phyloP scores from a whole-genome alignment of 164 flowering plant species.

The Tetrastigma voinierianum region DNA sequence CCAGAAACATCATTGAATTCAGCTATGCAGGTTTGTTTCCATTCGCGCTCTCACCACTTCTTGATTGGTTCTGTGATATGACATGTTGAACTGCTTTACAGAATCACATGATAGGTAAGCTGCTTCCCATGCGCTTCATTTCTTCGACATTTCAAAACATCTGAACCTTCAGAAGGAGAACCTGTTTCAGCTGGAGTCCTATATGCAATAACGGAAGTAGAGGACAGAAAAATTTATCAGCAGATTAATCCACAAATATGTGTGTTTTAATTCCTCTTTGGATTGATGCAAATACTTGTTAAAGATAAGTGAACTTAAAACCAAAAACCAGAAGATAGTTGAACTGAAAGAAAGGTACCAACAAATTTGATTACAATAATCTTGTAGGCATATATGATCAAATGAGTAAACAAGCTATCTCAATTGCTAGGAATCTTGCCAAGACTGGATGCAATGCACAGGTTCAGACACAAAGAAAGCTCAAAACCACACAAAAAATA shows the following conservation, averaged over 20 bases:
- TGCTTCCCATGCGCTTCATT: slow-evolving; percentile 25
- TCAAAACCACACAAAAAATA: background rate
- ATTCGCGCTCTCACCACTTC: slow-evolving; percentile 29
- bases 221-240: background rate
- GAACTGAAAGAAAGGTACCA: background rate
- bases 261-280: background rate
- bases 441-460: background rate
- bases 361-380: background rate
- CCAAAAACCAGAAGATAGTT: background rate
- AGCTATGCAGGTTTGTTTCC: slow-evolving; percentile 47
- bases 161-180: slow-evolving; percentile 28
- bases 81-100: slow-evolving; percentile 41
- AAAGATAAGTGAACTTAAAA: slow-evolving; percentile 1
- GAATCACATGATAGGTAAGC: slow-evolving; percentile 30
- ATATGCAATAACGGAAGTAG: slow-evolving; percentile 10
- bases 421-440: background rate
- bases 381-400: background rate
- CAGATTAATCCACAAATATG: background rate
- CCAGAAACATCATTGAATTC: slow-evolving; percentile 51
- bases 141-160: slow-evolving; percentile 24
- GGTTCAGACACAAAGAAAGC: background rate
- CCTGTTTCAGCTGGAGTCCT: slow-evolving; percentile 38
- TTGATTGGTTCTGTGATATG: slow-evolving; percentile 36
- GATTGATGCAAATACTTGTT: background rate
- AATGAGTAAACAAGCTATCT: background rate